These are phyloP conservation scores for Sarocladium strictum DNA, from an alignment of 2,329 filamentous ascomycete genomes.

Conservation along the genomic window DNA sequence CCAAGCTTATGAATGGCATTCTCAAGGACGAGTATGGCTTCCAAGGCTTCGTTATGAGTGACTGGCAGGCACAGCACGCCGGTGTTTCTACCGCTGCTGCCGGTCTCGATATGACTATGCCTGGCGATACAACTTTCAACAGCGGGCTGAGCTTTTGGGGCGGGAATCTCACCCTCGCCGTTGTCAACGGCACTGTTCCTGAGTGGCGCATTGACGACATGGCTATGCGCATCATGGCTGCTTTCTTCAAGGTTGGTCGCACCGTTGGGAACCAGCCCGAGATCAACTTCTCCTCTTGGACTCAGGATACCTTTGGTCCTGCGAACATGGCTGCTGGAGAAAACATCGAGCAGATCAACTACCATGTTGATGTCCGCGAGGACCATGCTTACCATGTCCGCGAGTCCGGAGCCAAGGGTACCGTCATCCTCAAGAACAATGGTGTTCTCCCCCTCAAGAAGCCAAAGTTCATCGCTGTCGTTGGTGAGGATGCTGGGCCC, in stretches of 20 bases:
- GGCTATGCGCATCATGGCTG: conserved; percentile 74
- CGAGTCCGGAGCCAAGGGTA: conserved; percentile 70
- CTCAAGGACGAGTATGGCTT: conserved; percentile 77
- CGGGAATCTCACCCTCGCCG: conserved; percentile 76
- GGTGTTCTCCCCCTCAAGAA: conserved; percentile 66
- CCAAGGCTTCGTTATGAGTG: conserved; percentile 74
- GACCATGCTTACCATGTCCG: conserved; percentile 70
- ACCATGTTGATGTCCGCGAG: conserved; percentile 75
- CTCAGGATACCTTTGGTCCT: conserved; percentile 65
- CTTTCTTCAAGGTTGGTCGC: conserved; percentile 61
- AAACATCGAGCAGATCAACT: conserved; percentile 64
- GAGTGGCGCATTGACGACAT: conserved; percentile 88
- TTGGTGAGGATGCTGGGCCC: conserved; percentile 78
- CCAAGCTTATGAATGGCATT: conserved; percentile 66
- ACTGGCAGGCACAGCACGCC: conserved; percentile 72
- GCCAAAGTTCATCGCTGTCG: conserved; percentile 68
- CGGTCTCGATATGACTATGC: conserved; percentile 85
- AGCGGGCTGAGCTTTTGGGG: conserved; percentile 74
- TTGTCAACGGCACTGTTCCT: conserved; percentile 84
- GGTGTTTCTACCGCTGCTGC: conserved; percentile 62
- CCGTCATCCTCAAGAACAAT: conserved; percentile 84
- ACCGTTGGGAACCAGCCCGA: conserved; percentile 39
- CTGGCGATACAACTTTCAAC: conserved; percentile 74
- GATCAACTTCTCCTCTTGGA: conserved; percentile 90
- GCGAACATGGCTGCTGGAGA: conserved; percentile 57